These are phyloP conservation scores for Jamesozyma jinghongensis DNA, from an alignment of 805 yeast species.

Conservation along the genomic window DNA sequence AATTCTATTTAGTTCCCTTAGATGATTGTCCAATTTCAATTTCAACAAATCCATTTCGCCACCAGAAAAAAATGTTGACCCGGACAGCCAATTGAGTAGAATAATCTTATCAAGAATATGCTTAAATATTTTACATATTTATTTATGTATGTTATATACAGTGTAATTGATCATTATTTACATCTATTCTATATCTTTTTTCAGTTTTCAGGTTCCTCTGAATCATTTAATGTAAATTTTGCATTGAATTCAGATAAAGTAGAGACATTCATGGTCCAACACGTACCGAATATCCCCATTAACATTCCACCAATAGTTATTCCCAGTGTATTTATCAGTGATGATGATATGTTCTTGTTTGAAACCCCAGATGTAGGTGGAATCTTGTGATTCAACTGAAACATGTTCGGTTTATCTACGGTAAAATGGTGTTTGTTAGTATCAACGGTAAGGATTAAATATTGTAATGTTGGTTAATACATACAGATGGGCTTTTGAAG, in stretches of 20 bases:
- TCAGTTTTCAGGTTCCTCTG: too few species aligned
- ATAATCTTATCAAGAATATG: too few species aligned
- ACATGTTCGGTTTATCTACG: slow-evolving; percentile 54
- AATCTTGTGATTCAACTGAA: slow-evolving; percentile 67
- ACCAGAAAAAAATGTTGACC: not conserved
- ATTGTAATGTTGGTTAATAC: slow-evolving; percentile 6
- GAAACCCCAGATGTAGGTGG: slow-evolving; percentile 27
- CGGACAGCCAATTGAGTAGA: not conserved
- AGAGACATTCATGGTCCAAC: slow-evolving; percentile 74
- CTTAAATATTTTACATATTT: too few species aligned
- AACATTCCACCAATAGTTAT: slow-evolving; percentile 63
- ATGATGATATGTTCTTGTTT: slow-evolving; percentile 33
- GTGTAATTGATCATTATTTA: too few species aligned
- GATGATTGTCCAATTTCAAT: too few species aligned
- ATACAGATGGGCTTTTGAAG: slow-evolving; percentile 58
- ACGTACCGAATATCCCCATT: slow-evolving; percentile 64
- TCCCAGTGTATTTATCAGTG: slow-evolving; percentile 59
- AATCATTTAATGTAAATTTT: not conserved
- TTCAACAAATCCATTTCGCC: not conserved
- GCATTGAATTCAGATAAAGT: slow-evolving; percentile 50
- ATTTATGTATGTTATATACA: too few species aligned
- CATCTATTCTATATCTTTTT: not conserved
- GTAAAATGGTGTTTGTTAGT: not conserved
- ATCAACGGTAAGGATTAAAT: too few species aligned
- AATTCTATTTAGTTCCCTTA: too few species aligned